These are phyloP conservation scores for Albugo laibachii DNA, from an alignment of 352 stramenopile genomes.

Conservation along the genomic window DNA sequence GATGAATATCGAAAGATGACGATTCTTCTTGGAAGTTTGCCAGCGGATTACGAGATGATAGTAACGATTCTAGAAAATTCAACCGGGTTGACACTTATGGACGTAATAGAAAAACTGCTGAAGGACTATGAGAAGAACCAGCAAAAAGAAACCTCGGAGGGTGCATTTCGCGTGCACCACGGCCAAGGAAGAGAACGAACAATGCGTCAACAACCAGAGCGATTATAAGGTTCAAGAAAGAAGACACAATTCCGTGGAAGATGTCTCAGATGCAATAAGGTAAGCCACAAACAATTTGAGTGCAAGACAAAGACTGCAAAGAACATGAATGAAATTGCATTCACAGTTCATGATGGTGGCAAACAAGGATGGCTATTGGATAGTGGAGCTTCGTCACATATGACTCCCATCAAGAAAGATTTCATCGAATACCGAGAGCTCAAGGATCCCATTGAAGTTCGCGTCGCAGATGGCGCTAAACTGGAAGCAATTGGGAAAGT, in stretches of 20 bases:
- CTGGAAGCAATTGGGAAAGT: background rate
- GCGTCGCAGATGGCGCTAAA: slow-evolving; percentile 6
- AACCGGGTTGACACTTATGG: slow-evolving; percentile 1
- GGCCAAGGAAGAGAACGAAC: background rate
- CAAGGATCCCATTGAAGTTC: slow-evolving; percentile 1
- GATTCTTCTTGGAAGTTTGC: slow-evolving; percentile 2
- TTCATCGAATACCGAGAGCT: slow-evolving; percentile 4
- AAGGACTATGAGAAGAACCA: slow-evolving; percentile 8
- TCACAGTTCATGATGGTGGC: background rate
- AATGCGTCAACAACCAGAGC: background rate
- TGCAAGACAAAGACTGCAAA: background rate
- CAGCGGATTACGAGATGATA: slow-evolving; percentile 3
- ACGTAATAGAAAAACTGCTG: slow-evolving; percentile 12
- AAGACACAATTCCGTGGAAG: background rate
- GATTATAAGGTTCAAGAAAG: background rate
- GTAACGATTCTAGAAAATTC: slow-evolving; percentile 7
- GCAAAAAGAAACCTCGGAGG: background rate
- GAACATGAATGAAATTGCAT: background rate
- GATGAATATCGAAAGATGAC: slow-evolving; percentile 2
- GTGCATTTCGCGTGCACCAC: slow-evolving; percentile 1
- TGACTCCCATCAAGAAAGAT: slow-evolving; percentile 6
- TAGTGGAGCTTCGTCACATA: slow-evolving; percentile 6
- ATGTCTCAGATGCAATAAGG: background rate
- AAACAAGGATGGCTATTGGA: slow-evolving; percentile 4
- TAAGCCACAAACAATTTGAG: slow-evolving; percentile 2